Evolutionary conservation across 495 filamentous ascomycete genomes (phyloP).

Genomic region (Cairneyella variabilis): DNA sequence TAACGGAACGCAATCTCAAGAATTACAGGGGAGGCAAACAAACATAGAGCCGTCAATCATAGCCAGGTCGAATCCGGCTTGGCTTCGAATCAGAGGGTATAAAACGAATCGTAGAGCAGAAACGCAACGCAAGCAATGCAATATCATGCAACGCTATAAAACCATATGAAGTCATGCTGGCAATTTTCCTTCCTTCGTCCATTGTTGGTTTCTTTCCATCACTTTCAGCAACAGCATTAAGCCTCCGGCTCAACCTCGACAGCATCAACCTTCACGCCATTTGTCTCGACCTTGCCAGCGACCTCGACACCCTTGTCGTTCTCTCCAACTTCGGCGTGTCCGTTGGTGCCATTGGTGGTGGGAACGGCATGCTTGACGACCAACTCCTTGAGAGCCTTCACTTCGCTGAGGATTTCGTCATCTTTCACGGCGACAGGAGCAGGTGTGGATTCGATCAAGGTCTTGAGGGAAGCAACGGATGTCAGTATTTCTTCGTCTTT

Average conservation of each 20-base stretch:
- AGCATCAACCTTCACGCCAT: constrained; percentile 16
- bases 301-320: constrained; percentile 19
- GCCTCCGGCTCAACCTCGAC: constrained; percentile 10
- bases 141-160: too few relatives aligned
- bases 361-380: background rate
- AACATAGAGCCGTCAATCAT: background rate
- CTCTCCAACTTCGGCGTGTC: constrained; percentile 3
- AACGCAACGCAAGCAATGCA: too few relatives aligned
- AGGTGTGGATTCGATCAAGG: background rate
- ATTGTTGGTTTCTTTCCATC: too few relatives aligned
- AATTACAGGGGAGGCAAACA: background rate
- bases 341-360: background rate
- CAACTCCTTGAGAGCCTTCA: background rate
- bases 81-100: background rate
- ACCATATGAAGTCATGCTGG: too few relatives aligned
- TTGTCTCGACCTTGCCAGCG: background rate
- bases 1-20: too few relatives aligned
- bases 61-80: background rate
- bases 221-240: too few relatives aligned
- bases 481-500: background rate
- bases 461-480: background rate
- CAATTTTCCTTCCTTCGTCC: too few relatives aligned
- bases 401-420: background rate
- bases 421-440: background rate
- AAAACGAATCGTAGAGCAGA: background rate